Conservation (phyloP, 176 grass and related monocot species). For the Eremochloa ophiuroides region DNA sequence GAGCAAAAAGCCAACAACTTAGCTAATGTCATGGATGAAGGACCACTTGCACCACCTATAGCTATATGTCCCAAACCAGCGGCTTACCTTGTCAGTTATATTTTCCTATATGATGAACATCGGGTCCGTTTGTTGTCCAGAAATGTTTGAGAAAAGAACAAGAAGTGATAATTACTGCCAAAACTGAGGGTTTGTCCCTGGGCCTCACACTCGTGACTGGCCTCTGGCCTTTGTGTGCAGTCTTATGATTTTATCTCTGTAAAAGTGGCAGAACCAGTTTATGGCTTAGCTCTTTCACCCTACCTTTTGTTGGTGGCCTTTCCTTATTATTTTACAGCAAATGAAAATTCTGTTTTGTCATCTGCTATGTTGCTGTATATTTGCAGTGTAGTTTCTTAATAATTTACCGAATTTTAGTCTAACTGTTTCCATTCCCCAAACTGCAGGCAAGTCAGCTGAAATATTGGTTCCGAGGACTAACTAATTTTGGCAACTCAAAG, state of each 20-base stretch:
- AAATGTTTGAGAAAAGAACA: slow-evolving; percentile 32
- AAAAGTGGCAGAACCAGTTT: background rate
- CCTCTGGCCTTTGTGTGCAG: slow-evolving; percentile 17
- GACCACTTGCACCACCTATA: slow-evolving; percentile 32
- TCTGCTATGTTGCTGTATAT: background rate
- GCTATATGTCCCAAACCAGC: slow-evolving; percentile 24
- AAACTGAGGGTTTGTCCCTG: slow-evolving; percentile 19
- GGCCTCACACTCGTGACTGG: slow-evolving; percentile 13
- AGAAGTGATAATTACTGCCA: slow-evolving; percentile 19
- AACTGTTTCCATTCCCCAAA: background rate
- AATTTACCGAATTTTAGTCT: background rate
- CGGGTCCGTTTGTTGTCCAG: background rate
- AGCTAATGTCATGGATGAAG: slow-evolving; percentile 36
- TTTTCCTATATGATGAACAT: slow-evolving; percentile 22
- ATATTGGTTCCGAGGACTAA: slow-evolving; percentile 6
- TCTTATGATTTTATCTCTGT: background rate
- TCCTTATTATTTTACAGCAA: background rate
- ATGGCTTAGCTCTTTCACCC: background rate
- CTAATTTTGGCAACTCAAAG: slow-evolving; percentile 27
- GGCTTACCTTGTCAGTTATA: slow-evolving; percentile 31
- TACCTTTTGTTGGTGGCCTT: background rate
- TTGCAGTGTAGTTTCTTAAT: background rate
- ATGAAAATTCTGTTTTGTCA: background rate
- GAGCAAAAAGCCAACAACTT: slow-evolving; percentile 32
- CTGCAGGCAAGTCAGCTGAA: slow-evolving; percentile 13